Evolutionary conservation across 768 basidiomycete genomes (phyloP), one percentile per base, ranked within the genome.

Genomic region (Lentinula raphanica): DNA sequence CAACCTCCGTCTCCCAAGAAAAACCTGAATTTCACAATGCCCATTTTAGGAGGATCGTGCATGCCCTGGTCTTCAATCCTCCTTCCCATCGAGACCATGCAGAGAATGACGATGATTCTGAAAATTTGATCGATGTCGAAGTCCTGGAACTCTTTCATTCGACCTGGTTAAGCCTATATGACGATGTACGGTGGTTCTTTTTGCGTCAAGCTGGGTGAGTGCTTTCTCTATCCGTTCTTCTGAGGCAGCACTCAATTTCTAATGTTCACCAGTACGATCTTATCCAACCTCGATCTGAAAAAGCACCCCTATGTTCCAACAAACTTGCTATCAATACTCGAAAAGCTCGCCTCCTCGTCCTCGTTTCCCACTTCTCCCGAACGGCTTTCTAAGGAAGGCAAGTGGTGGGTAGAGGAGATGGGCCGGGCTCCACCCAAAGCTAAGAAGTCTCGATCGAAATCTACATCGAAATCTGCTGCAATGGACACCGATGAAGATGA

Each of bases 141-240:
- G 83, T 92, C 3, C 72, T 85, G 25, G 73, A 83, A 42, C 70
- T 78, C 11, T 92, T 93, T 64, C 73, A 85, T 55, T 79, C 81
- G 48, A 85, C 80, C 13, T 94, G 88, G 86, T 79, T 92, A 63
- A 85, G 83, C 62, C 82, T 88, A 12, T 67, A 90, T 67, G 89
- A 92, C 65, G 93, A 96, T 65, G 74, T 95, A 31, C 82, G 93
- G 59, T 95, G 90, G 90, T 91, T 89, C 74, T 94, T 93, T 74
- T 78, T 96, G 32, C 81, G 88, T 42, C 90, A 94, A 65, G 77
- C 88, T 56, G 81, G 77, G 92, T 89, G 69, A 59, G 81, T 74
- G 5, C 49, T 27, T 49, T 15, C 15, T 32, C 19, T 23, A 54
- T 40, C n/a, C 21, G 48, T 58, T 38, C 40, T 49, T 45, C 29